phyloP scores from a whole-genome alignment of 139 green algal genomes.

The Diplosphaera chodatii region DNA sequence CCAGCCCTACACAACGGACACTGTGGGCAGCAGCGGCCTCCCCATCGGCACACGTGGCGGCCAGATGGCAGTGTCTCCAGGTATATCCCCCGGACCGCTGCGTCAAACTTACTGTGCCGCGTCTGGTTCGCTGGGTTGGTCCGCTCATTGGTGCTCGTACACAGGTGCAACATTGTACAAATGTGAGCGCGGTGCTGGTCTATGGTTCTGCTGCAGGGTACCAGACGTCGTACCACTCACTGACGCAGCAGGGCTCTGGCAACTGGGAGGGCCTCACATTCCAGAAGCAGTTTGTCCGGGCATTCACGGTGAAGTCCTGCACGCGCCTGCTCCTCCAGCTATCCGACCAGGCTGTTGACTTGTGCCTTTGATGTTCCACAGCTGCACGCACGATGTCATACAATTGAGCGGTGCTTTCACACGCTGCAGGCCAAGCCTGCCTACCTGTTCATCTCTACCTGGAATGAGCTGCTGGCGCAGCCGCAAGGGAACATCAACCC shows the following conservation, averaged over 20 bases:
- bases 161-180: background rate
- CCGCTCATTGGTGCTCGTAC: too few relatives aligned
- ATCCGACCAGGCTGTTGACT: too few relatives aligned
- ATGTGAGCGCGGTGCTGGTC: background rate
- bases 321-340: background rate
- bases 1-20: background rate
- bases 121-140: too few relatives aligned
- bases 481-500: background rate
- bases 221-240: background rate
- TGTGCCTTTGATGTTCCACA: background rate
- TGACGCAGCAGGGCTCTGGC: background rate
- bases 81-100: background rate
- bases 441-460: background rate
- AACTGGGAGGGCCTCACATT: background rate
- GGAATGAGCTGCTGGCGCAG: background rate
- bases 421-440: background rate
- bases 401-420: background rate
- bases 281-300: background rate
- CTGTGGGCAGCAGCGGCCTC: background rate
- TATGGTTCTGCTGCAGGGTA: background rate
- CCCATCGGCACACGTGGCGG: background rate
- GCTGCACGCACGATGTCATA: background rate
- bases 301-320: background rate
- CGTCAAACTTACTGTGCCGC: too few relatives aligned
- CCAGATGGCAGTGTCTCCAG: background rate